phyloP scores from a whole-genome alignment of 768 basidiomycete species.

The Russula brevipes region DNA sequence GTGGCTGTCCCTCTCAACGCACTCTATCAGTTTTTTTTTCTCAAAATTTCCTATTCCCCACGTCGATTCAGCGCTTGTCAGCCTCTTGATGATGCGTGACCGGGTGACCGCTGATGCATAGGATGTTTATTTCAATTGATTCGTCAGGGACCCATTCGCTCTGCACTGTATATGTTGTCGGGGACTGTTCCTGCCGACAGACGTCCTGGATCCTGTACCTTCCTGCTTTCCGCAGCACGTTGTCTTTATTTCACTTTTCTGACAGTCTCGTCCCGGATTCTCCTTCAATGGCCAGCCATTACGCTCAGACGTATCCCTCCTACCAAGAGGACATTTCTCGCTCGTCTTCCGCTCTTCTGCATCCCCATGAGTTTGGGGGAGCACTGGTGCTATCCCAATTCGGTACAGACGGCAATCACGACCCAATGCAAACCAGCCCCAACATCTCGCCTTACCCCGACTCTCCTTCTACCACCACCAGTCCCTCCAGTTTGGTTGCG shows the following conservation, averaged over 20 bases:
- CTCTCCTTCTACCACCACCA: not conserved
- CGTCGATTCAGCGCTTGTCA: not conserved
- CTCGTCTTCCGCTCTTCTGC: not conserved
- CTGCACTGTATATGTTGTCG: not conserved
- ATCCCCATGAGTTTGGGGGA: not conserved
- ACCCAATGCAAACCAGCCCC: not conserved
- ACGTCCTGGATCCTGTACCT: not conserved
- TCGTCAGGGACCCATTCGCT: not conserved
- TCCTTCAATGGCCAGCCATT: conserved; percentile 2
- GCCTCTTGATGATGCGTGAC: not conserved
- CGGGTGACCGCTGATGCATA: not conserved
- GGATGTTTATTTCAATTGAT: not conserved
- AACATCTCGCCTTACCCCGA: not conserved
- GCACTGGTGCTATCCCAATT: not conserved
- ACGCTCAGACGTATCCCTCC: not conserved
- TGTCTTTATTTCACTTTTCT: not conserved
- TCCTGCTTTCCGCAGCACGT: not conserved
- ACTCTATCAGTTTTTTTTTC: not conserved
- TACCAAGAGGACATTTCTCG: not conserved
- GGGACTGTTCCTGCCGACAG: not conserved
- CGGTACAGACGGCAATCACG: not conserved
- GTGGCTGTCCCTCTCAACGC: not conserved
- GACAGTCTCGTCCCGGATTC: not conserved
- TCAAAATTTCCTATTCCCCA: not conserved
- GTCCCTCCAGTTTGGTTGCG: conserved; percentile 4